Conservation (phyloP, 306 rosid genomes). For the Abrus pulchellus region DNA sequence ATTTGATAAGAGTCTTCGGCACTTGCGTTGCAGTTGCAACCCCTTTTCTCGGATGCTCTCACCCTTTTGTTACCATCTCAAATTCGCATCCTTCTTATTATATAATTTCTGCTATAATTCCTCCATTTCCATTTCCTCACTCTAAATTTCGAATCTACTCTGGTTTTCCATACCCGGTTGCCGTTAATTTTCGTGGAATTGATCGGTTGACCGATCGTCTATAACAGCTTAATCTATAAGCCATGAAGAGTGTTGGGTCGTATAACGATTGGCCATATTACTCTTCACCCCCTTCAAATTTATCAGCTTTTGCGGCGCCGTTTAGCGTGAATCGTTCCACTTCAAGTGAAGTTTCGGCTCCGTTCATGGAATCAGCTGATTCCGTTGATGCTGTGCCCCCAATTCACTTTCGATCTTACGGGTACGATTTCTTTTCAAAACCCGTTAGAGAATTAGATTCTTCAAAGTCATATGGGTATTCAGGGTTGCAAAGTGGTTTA, state of each 20-base stretch:
- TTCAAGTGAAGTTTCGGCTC: slow-evolving; percentile 50
- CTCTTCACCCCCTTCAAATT: slow-evolving; percentile 64
- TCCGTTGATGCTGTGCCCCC: slow-evolving; percentile 51
- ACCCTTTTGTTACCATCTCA: not conserved
- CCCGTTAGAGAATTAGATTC: slow-evolving; percentile 55
- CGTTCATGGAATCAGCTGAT: slow-evolving; percentile 61
- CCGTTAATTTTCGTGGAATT: slow-evolving; percentile 15
- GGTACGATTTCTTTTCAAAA: slow-evolving; percentile 53
- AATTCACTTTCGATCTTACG: slow-evolving; percentile 47
- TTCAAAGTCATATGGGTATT: slow-evolving; percentile 46
- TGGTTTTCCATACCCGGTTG: not conserved
- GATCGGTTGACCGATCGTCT: slow-evolving; percentile 1
- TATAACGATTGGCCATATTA: slow-evolving; percentile 60
- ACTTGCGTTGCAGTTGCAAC: not conserved
- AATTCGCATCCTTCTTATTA: too few relatives aligned
- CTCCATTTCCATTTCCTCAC: too few relatives aligned
- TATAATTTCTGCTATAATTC: not conserved
- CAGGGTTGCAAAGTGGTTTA: slow-evolving; percentile 23
- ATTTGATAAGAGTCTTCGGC: not conserved
- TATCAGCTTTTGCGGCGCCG: slow-evolving; percentile 85
- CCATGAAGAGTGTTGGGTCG: slow-evolving; percentile 69
- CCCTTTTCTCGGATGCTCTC: not conserved
- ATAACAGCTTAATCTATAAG: slow-evolving; percentile 30
- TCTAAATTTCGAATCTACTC: not conserved
- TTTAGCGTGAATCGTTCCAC: slow-evolving; percentile 69